These are phyloP conservation scores for Globisporangium splendens DNA, from an alignment of 352 stramenopile species.

Conservation along the genomic window DNA sequence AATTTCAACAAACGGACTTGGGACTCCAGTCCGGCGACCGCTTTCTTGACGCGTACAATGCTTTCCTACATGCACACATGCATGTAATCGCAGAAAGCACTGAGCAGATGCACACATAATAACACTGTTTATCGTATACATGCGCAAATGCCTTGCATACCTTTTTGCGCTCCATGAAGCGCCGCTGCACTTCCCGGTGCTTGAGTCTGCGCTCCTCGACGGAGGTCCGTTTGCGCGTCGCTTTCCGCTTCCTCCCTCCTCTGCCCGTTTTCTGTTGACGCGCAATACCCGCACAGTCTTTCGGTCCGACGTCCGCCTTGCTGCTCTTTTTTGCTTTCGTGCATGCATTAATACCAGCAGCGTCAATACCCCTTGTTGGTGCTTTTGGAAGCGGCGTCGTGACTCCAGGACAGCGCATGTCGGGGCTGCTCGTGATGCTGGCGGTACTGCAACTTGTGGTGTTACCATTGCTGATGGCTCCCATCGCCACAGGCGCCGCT, in stretches of 20 bases:
- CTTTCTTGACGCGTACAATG: slow-evolving; percentile 30
- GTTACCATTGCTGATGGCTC: neutral
- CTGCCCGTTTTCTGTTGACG: neutral
- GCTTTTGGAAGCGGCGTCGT: too few relatives aligned
- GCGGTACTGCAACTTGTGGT: too few relatives aligned
- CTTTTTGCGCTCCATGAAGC: slow-evolving; percentile 57
- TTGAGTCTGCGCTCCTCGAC: slow-evolving; percentile 43
- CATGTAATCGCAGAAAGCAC: neutral
- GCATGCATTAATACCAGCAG: too few relatives aligned
- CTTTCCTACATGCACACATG: slow-evolving; percentile 13
- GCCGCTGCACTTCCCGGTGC: slow-evolving; percentile 45
- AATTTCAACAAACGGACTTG: slow-evolving; percentile 37
- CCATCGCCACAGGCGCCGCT: neutral
- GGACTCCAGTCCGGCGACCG: slow-evolving; percentile 26
- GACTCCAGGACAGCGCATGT: too few relatives aligned
- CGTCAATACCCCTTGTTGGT: too few relatives aligned
- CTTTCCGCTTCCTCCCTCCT: slow-evolving; percentile 22
- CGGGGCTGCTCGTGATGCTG: too few relatives aligned
- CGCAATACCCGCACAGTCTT: neutral
- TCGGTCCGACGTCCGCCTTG: neutral
- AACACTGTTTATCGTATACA: too few relatives aligned
- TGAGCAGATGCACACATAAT: neutral
- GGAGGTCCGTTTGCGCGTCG: slow-evolving; percentile 21
- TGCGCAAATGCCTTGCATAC: slow-evolving; percentile 3
- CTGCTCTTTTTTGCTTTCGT: neutral